phyloP scores from a whole-genome alignment of 2,329 filamentous ascomycete species.

The Nigrospora oryzae region DNA sequence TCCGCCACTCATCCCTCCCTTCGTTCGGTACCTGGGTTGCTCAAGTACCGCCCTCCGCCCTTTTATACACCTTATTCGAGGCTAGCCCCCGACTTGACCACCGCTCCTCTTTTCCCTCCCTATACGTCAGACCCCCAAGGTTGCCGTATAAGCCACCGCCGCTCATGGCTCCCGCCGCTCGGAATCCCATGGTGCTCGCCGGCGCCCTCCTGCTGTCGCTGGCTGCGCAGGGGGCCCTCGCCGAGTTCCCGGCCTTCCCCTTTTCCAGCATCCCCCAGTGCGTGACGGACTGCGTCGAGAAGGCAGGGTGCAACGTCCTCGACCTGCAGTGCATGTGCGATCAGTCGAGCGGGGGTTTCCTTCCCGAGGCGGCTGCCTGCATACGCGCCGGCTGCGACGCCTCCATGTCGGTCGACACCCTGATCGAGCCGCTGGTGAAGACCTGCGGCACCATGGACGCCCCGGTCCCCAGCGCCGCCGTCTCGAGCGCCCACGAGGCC shows the following conservation, averaged over 20 bases:
- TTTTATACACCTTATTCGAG: too few relatives aligned
- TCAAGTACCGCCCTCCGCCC: too few relatives aligned
- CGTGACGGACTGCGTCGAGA: conserved; percentile 24
- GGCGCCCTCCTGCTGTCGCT: conserved; percentile 15
- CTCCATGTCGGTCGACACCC: conserved; percentile 19
- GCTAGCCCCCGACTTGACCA: too few relatives aligned
- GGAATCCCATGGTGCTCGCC: neutral
- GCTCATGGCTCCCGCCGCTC: too few relatives aligned
- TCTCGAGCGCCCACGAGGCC: conserved; percentile 20
- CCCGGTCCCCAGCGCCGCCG: conserved; percentile 21
- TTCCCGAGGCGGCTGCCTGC: conserved; percentile 27
- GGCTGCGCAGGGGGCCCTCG: conserved; percentile 11
- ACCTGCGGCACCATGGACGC: conserved; percentile 19
- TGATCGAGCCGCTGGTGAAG: conserved; percentile 23
- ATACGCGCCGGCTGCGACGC: conserved; percentile 26
- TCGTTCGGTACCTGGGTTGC: too few relatives aligned
- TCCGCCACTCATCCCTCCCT: too few relatives aligned
- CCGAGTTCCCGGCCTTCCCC: conserved; percentile 12
- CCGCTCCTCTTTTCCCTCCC: too few relatives aligned
- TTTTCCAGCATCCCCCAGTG: conserved; percentile 16
- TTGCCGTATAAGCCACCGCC: too few relatives aligned
- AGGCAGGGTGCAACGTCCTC: conserved; percentile 20
- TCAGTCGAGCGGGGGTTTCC: conserved; percentile 20
- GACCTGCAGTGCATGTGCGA: conserved; percentile 28
- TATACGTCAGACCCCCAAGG: too few relatives aligned